Base-by-base conservation (phyloP, 139 green algal genomes). In the Desmodesmus armatus region DNA sequence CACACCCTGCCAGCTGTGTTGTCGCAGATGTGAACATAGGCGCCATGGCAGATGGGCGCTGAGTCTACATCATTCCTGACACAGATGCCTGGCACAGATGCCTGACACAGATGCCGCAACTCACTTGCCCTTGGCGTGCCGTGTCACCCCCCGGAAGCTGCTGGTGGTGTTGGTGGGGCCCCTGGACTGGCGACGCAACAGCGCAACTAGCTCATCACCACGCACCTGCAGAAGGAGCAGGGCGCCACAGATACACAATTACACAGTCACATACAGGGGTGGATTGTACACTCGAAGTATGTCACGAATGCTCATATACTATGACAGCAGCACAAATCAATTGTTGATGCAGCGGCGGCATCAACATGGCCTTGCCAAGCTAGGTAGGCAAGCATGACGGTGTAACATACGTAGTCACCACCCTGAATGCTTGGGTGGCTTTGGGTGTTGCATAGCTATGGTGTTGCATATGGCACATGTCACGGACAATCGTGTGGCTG, bases 131-230 rank as follows among this genome's bases (percentile, higher is more conserved):
- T 81, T 86, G 69, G 81, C 70, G 13, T 79, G 81, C 23, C 41
- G 55, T 3, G 81, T 87, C 74, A 84, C 78, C 2, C 78, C 78
- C 44, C 78, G 62, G 63, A 84, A 84, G 29, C 39, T 76, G 74
- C 73, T 78, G 83, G 62, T 77, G 62, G 74, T 82, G 55, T 31
- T 21, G 15, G 44, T 43, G 21, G 55, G 73, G 39, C 73, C 58
- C 25, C 90, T 87, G 37, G 39, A 77, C 51, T 91, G 88, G 17
- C 78, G 79, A 13, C 88, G 51, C 21, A 91, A 79, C 7, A 72
- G 53, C 15, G 80, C 65, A 40, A 91, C 80, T 72, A 91, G 87
- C 58, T 96, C 90, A 60, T 96, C 93, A 72, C 91, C 93, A 9
- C 84, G 92, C 23, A 95, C 84, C 74, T 91, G 41, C 15, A 9